Conservation (phyloP, 495 filamentous ascomycete genomes). For the Xylona heveae region DNA sequence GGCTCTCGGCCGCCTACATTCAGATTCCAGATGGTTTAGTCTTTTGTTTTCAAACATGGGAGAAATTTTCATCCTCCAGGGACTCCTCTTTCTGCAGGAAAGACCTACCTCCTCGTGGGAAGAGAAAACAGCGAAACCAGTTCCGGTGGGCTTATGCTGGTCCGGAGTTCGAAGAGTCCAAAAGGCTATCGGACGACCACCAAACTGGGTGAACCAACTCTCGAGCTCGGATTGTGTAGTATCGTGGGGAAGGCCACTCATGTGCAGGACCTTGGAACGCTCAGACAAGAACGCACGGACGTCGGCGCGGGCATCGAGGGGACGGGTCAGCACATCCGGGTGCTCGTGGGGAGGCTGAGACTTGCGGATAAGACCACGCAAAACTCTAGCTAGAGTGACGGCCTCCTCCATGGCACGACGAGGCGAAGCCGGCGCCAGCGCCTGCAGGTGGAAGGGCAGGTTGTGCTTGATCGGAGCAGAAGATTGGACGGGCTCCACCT, state of each 20-base stretch:
- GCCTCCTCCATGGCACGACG: conserved; percentile 95
- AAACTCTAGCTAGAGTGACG: conserved; percentile 76
- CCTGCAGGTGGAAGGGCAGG: conserved; percentile 91
- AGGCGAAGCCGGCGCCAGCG: conserved; percentile 87
- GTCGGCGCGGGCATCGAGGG: conserved; percentile 92
- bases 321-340: conserved; percentile 76
- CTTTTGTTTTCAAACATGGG: conserved; percentile 12
- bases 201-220: conserved; percentile 98
- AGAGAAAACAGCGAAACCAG: conserved; percentile 93
- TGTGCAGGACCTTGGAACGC: conserved; percentile 90
- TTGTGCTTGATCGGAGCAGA: conserved; percentile 98
- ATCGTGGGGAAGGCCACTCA: conserved; percentile 91
- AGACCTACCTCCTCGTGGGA: conserved; percentile 94
- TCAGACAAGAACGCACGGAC: conserved; percentile 91
- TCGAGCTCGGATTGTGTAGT: conserved; percentile 96
- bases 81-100: conserved; percentile 1
- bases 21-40: conserved; percentile 14
- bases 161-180: conserved; percentile 96
- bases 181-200: conserved; percentile 95
- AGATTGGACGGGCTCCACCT: conserved; percentile 89
- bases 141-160: conserved; percentile 95
- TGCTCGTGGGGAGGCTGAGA: conserved; percentile 87
- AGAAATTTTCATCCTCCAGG: conserved; percentile 1
- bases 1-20: conserved; percentile 67
- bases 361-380: conserved; percentile 81